These are phyloP conservation scores for Spatholobus suberectus DNA, from an alignment of 306 rosid species.

Conservation along the genomic window DNA sequence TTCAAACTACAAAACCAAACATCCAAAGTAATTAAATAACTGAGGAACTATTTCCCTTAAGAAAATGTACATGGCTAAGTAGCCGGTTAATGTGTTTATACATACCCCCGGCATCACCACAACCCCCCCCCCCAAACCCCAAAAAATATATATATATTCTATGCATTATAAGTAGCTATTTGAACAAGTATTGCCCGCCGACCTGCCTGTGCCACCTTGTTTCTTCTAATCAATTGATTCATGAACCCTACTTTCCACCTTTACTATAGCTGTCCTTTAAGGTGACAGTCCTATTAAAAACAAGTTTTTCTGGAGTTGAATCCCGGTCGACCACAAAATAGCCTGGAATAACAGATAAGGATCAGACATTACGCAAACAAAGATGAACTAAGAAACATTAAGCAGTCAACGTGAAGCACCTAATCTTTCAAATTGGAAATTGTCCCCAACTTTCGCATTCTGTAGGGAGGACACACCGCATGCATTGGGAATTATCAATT, in stretches of 20 bases:
- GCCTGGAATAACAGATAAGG: constrained; percentile 59
- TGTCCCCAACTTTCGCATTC: constrained; percentile 69
- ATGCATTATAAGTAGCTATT: constrained; percentile 3
- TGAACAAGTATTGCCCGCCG: constrained; percentile 9
- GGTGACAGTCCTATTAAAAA: constrained; percentile 89
- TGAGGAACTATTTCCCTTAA: not conserved
- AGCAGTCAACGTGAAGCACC: constrained; percentile 57
- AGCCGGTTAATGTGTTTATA: constrained; percentile 5
- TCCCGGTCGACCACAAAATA: constrained; percentile 90
- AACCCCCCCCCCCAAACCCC: not conserved
- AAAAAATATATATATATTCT: too few species aligned
- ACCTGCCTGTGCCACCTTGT: constrained; percentile 31
- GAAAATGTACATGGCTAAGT: constrained; percentile 33
- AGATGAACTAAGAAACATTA: constrained; percentile 6
- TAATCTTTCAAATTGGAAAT: constrained; percentile 94
- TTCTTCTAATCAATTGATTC: not conserved
- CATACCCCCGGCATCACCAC: too few species aligned
- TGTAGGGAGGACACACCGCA: constrained; percentile 64
- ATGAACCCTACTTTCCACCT: constrained; percentile 66
- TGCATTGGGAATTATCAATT: constrained; percentile 66
- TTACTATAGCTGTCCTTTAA: constrained; percentile 75
- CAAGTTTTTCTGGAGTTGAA: constrained; percentile 78
- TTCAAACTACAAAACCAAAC: constrained; percentile 35
- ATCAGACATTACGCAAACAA: not conserved
- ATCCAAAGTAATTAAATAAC: constrained; percentile 6